Conservation (phyloP, 805 yeast species). For the Zygosaccharomyces bisporus region DNA sequence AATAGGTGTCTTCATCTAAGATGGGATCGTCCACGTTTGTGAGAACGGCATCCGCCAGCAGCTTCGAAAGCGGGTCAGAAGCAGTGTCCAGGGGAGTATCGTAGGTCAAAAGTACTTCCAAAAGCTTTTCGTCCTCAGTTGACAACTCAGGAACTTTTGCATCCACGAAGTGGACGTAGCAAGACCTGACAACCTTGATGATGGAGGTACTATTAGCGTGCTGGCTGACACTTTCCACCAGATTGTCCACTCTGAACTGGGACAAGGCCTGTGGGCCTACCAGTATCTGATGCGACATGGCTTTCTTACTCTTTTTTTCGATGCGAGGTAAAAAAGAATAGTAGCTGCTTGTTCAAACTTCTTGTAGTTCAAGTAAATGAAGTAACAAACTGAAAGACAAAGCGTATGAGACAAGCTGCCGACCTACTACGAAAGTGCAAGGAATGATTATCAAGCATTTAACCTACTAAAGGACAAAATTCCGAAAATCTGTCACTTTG, state of each 20-base stretch:
- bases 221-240: conserved; percentile 68
- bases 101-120: conserved; percentile 66
- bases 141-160: conserved; percentile 40
- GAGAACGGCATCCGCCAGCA: conserved; percentile 30
- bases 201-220: conserved; percentile 59
- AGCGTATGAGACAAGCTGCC: not conserved
- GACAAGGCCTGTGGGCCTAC: conserved; percentile 93
- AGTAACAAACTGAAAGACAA: not conserved
- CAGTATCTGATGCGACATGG: conserved; percentile 48
- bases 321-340: not conserved
- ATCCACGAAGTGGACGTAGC: conserved; percentile 78
- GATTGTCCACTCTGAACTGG: conserved; percentile 71
- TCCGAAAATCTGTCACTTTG: not conserved
- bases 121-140: conserved; percentile 43
- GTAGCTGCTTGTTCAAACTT: not conserved
- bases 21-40: conserved; percentile 22
- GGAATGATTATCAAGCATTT: not conserved
- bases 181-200: conserved; percentile 65
- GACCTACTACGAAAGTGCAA: not conserved
- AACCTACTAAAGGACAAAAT: not conserved
- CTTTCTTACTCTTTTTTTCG: not conserved
- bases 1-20: conserved; percentile 44
- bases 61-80: conserved; percentile 36
- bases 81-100: conserved; percentile 59
- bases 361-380: not conserved